These are phyloP conservation scores for Kuraishia hungarica DNA, from an alignment of 805 yeast species.

Conservation along the genomic window DNA sequence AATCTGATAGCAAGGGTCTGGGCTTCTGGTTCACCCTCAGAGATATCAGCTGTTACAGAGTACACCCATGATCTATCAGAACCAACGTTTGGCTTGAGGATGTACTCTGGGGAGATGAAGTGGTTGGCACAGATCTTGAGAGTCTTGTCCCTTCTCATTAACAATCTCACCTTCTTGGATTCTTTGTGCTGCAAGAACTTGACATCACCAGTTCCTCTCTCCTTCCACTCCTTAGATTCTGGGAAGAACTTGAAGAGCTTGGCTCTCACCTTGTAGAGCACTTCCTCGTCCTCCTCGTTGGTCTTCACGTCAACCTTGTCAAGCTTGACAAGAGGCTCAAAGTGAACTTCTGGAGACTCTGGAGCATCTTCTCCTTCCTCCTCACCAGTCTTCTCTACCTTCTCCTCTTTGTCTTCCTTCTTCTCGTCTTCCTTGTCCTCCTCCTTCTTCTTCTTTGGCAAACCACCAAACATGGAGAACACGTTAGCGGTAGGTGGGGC, in stretches of 20 bases:
- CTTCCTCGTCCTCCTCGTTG: slow-evolving; percentile 86
- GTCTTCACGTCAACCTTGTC: slow-evolving; percentile 96
- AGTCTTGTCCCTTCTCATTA: slow-evolving; percentile 99
- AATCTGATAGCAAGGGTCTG: slow-evolving; percentile 95
- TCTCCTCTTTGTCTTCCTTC: slow-evolving; percentile 26
- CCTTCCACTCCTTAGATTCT: slow-evolving; percentile 93
- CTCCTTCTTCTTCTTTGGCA: slow-evolving; percentile 49
- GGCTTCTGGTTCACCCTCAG: slow-evolving; percentile 95
- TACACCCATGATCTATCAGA: slow-evolving; percentile 98
- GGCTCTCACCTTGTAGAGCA: slow-evolving; percentile 80
- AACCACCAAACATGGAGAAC: slow-evolving; percentile 93
- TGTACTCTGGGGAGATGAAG: slow-evolving; percentile 73
- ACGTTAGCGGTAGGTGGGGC: slow-evolving; percentile 74
- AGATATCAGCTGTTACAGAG: slow-evolving; percentile 85
- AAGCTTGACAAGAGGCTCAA: slow-evolving; percentile 91
- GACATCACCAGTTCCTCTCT: slow-evolving; percentile 98
- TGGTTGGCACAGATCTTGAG: slow-evolving; percentile 98
- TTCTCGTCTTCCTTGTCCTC: slow-evolving; percentile 24
- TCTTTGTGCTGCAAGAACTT: slow-evolving; percentile 87
- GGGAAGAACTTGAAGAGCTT: slow-evolving; percentile 82
- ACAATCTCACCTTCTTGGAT: slow-evolving; percentile 74
- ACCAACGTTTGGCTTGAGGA: slow-evolving; percentile 87
- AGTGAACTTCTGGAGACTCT: slow-evolving; percentile 81
- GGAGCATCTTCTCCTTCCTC: slow-evolving; percentile 51
- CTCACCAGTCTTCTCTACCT: slow-evolving; percentile 19